Evolutionary conservation across 805 yeast genomes (phyloP), one percentile per base, ranked within the genome.

Genomic region (Starmerella vaccinii): DNA sequence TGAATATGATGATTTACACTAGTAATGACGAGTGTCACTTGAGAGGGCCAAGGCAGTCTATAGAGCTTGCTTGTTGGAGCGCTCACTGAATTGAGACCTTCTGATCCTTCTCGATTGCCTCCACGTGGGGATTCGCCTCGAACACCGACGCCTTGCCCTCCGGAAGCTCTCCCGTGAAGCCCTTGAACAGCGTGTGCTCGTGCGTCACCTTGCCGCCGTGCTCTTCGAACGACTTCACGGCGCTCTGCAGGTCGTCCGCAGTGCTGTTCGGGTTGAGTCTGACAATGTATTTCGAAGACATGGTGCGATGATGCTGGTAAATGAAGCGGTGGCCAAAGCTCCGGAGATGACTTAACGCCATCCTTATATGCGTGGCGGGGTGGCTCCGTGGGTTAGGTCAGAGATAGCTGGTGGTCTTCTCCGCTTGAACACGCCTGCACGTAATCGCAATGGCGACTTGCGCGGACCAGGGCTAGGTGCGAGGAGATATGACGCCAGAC

Each of bases 131-230:
- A 10, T 53, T 32, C 15, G 51, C 21, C 50, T 59, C 62, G 35
- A 65, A 54, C 18, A 65, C 43, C 15, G 49, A 22, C 50, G 52
- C 60, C 55, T 63, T 64, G 47, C 60, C 63, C 18, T 51, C 56
- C 26, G 68, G 67, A 10, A 65, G 42, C 37, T 57, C 52, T 47
- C 68, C 68, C 27, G 64, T 57, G 58, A 65, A 65, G 35, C 68
- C 69, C 60, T 64, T 64, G 58, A 65, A 65, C 22, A 65, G 59
- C 16, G 68, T 57, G 57, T 65, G 65, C 42, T 63, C 55, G 50
- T 64, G 68, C 19, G 57, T 42, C 44, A 65, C 53, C 19, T 59
- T 54, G 47, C 68, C 63, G 19, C 63, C 63, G n/a, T 52, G 49
- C n/a, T 50, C 35, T 54, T 60, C 59, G 50, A 60, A 60, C 12